phyloP scores from a whole-genome alignment of 495 filamentous ascomycete species.

The Rhypophila decipiens region DNA sequence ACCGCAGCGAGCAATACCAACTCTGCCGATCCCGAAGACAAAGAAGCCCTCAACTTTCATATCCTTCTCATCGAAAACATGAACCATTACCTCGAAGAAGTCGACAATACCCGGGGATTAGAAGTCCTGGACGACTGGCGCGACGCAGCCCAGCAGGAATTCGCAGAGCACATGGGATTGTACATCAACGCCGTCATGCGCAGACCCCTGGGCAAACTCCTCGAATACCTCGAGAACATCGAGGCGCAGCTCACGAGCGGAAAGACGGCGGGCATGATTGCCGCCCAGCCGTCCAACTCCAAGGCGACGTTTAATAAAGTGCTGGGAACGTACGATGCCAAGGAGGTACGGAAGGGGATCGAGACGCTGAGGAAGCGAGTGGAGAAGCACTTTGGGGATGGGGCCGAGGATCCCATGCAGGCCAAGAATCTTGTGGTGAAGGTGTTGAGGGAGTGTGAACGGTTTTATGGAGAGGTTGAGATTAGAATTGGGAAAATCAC shows the following conservation, averaged over 20 bases:
- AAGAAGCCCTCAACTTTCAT: constrained; percentile 92
- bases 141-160: constrained; percentile 66
- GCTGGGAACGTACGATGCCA: constrained; percentile 67
- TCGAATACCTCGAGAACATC: constrained; percentile 82
- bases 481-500: constrained; percentile 61
- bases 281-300: constrained; percentile 69
- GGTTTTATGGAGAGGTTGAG: constrained; percentile 65
- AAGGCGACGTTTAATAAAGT: constrained; percentile 78
- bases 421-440: constrained; percentile 57
- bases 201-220: constrained; percentile 78
- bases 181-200: constrained; percentile 86
- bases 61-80: constrained; percentile 97
- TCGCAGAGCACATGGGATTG: constrained; percentile 78
- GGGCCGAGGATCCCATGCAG: constrained; percentile 37
- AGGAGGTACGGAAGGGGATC: constrained; percentile 77
- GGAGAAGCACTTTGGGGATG: constrained; percentile 93
- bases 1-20: constrained; percentile 12
- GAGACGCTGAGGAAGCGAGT: constrained; percentile 82
- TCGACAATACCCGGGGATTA: constrained; percentile 62
- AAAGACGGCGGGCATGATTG: constrained; percentile 44
- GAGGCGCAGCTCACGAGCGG: constrained; percentile 58
- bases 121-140: constrained; percentile 76
- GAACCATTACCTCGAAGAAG: constrained; percentile 93
- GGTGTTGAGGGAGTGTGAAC: constrained; percentile 77
- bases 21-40: constrained; percentile 73